Conservation (phyloP, 225 moss, liverwort and hornwort genomes). For the Anthoceros angustus region DNA sequence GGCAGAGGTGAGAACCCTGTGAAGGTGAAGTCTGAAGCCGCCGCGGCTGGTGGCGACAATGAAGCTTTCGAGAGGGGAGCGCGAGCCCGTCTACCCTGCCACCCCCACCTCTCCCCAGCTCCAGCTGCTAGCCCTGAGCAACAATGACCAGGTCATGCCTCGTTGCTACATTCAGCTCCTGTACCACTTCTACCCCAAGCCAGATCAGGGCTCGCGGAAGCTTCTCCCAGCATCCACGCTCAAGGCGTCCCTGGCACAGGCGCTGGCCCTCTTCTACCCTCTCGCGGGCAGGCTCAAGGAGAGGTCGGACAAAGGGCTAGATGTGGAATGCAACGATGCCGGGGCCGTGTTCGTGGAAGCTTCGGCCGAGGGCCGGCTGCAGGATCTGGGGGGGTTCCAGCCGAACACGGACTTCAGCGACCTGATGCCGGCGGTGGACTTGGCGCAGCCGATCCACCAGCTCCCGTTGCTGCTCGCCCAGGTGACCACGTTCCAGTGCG, state of each 20-base stretch:
- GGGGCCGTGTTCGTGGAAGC: constrained; percentile 20
- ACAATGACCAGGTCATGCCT: constrained; percentile 34
- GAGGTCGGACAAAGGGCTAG: constrained; percentile 15
- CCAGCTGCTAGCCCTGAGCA: constrained; percentile 9
- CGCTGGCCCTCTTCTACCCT: constrained; percentile 16
- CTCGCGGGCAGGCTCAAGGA: constrained; percentile 15
- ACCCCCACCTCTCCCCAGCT: neutral
- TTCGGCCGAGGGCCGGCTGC: constrained; percentile 8
- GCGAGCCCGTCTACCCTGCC: neutral
- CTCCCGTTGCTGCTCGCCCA: constrained; percentile 2
- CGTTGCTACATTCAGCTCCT: constrained; percentile 13
- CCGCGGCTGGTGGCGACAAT: neutral
- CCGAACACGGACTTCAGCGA: constrained; percentile 16
- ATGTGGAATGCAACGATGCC: constrained; percentile 15
- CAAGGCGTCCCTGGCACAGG: constrained; percentile 12
- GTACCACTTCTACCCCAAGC: constrained; percentile 15
- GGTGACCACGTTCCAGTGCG: constrained; percentile 4
- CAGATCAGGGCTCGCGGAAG: neutral
- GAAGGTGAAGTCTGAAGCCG: neutral
- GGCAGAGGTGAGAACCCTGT: too few relatives aligned
- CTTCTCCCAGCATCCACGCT: constrained; percentile 15
- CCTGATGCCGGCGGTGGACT: constrained; percentile 10
- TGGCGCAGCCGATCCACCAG: constrained; percentile 18
- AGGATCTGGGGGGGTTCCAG: constrained; percentile 18
- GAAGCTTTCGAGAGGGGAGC: neutral